Base-by-base conservation (phyloP, 2,329 filamentous ascomycete species). In the Aspergillus pseudoglaucus region DNA sequence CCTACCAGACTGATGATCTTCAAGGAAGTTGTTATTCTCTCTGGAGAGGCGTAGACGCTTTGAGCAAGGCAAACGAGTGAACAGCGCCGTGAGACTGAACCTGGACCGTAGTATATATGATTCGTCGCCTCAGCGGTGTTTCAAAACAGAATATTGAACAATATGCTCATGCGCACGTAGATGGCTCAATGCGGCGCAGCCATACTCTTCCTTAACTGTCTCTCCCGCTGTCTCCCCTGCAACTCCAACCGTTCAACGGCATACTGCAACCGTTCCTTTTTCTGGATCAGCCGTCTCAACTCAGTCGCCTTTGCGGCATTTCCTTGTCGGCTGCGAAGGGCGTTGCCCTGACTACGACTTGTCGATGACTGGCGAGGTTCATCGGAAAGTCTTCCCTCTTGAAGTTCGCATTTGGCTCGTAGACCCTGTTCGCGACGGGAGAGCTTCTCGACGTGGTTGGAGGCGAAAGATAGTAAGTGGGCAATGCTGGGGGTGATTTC, bases 401-500 rank as follows among this genome's bases (percentile, higher is more conserved):
- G 87, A 42, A 95, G 74, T 53, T 95, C 88, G 40, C 83, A 82
- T 58, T 88, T 85, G 2, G 90, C 88, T 57, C 90, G 88, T 32
- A 95, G 77, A 1, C 84, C 84, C 62, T 94, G 84, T 66, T 95
- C 88, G 55, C 88, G 85, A 6, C 90, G 82, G 45, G 87, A 87
- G 38, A 91, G 82, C 49, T 88, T 87, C 58, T 90, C 88, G 35
- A 94, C 79, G 61, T 95, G 85, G 53, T 84, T 83, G 56, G 89
- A 84, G n/a, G 90, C 88, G 56, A 90, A 84, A 53, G 83, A 80
- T 45, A 96, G 82, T 2, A 96, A 81, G 49, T 83, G 80, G 25
- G 84, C 76, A 54, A 95, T 87, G 66, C 89, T 90, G 7, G 90
- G 90, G n/a, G 85, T 84, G 57, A 95, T 93, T 65, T 95, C 90